Evolutionary conservation across 129 eudicot genomes (phyloP).

Genomic region (Saussurea involucrata): DNA sequence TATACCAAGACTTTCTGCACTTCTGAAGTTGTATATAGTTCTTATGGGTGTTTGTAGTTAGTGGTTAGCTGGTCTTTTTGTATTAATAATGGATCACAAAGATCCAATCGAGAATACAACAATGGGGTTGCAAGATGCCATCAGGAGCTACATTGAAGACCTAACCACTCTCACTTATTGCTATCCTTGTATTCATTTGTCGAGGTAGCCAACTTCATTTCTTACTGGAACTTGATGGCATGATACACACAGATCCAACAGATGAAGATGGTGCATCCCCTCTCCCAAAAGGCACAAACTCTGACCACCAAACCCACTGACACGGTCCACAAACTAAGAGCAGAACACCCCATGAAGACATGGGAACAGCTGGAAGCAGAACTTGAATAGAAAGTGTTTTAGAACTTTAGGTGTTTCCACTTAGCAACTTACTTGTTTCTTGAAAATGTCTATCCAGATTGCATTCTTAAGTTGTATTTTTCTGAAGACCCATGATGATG

Average conservation of each 20-base stretch:
- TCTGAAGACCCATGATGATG: too few species aligned
- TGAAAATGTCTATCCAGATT: too few species aligned
- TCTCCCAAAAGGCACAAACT: neutral
- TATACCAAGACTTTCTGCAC: neutral
- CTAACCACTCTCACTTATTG: neutral
- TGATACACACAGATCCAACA: neutral
- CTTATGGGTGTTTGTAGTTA: neutral
- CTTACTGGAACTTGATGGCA: too few species aligned
- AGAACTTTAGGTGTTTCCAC: neutral
- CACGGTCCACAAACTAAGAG: neutral
- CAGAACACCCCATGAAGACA: neutral
- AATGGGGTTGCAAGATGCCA: neutral
- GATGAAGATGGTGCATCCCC: neutral
- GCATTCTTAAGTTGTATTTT: neutral
- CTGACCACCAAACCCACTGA: neutral
- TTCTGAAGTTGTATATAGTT: neutral
- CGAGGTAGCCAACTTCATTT: neutral
- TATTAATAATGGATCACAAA: neutral
- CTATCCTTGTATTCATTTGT: neutral
- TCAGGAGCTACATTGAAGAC: neutral
- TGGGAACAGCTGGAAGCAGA: neutral
- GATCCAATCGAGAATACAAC: neutral
- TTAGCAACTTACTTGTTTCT: neutral
- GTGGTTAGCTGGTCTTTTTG: neutral
- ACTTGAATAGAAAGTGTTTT: neutral